These are phyloP conservation scores for Tetrahymena borealis DNA, from an alignment of 73 alveolate species.

Conservation along the genomic window DNA sequence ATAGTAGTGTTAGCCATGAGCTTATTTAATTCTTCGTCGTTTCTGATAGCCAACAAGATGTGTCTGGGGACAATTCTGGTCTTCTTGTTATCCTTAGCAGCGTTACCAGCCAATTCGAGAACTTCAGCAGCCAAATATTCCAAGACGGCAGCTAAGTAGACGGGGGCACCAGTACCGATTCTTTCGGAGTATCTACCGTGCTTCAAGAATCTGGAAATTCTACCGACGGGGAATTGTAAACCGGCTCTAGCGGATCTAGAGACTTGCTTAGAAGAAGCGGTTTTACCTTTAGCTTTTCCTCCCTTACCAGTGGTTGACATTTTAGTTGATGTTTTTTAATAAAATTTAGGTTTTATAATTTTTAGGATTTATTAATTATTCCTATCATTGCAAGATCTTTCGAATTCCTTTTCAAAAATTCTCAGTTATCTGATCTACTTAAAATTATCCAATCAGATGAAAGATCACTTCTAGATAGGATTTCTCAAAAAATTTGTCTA, in stretches of 20 bases:
- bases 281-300: constrained; percentile 63
- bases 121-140: constrained; percentile 80
- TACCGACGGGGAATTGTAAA: constrained; percentile 83
- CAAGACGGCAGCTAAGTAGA: constrained; percentile 71
- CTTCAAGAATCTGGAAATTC: constrained; percentile 76
- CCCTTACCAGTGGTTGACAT: constrained; percentile 58
- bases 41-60: constrained; percentile 71
- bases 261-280: constrained; percentile 57
- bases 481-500: not conserved
- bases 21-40: constrained; percentile 75
- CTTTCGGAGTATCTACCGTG: constrained; percentile 83
- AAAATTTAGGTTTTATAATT: not conserved
- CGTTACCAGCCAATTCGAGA: constrained; percentile 79
- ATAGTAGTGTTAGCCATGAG: constrained; percentile 62
- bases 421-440: not conserved
- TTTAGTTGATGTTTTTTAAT: not conserved
- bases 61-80: constrained; percentile 84
- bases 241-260: constrained; percentile 71
- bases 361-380: not conserved
- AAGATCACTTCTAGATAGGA: not conserved
- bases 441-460: not conserved
- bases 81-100: constrained; percentile 79
- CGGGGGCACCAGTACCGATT: constrained; percentile 89
- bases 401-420: not conserved
- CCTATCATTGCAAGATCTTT: not conserved